These are phyloP conservation scores for Penicillium canescens DNA, from an alignment of 495 filamentous ascomycete species.

Conservation along the genomic window DNA sequence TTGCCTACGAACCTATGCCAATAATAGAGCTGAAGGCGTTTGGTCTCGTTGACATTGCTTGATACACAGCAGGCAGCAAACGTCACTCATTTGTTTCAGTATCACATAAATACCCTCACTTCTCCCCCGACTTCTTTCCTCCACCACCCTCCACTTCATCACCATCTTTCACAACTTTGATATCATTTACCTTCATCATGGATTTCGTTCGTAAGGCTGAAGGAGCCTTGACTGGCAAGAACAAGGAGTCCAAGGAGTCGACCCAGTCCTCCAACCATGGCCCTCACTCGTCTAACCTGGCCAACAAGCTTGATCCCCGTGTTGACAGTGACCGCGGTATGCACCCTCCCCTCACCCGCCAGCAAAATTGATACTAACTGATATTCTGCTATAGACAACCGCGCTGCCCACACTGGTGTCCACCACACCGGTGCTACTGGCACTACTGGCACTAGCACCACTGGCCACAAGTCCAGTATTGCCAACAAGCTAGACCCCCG, in stretches of 20 bases:
- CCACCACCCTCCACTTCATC: background rate
- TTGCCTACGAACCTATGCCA: too few species aligned
- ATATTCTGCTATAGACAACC: background rate
- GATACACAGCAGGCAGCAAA: background rate
- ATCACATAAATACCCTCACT: background rate
- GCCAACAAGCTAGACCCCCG: background rate
- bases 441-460: background rate
- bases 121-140: background rate
- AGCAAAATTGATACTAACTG: background rate
- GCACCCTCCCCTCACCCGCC: background rate
- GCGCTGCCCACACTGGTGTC: constrained; percentile 3
- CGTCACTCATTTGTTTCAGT: background rate
- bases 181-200: constrained; percentile 3
- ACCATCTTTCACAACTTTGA: background rate
- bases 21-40: background rate
- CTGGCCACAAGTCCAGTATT: background rate
- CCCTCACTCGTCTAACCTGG: constrained; percentile 37
- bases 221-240: constrained; percentile 11
- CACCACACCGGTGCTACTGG: background rate
- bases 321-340: constrained; percentile 43
- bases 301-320: constrained; percentile 50
- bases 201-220: constrained; percentile 11
- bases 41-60: background rate
- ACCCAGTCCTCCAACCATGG: constrained; percentile 20
- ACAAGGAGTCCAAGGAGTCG: constrained; percentile 4